A percentile compares a stretch with the other conserved stretches of the same genome.
These are phyloP conservation scores for Trapa incisa DNA, from an alignment of 345 rosid genomes.

Conservation along the genomic window DNA sequence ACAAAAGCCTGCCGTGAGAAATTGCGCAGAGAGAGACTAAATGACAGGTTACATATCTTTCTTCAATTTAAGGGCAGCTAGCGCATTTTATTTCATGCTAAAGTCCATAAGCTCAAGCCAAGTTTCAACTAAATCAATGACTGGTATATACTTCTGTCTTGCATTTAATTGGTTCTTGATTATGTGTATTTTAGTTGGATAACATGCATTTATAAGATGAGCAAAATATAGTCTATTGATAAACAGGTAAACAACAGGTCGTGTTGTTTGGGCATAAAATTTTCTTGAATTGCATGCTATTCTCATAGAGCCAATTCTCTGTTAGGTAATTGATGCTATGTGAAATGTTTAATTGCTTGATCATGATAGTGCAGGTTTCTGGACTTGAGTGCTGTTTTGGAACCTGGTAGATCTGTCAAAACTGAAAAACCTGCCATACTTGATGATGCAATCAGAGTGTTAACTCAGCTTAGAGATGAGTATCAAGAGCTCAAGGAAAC, in stretches of 20 bases:
- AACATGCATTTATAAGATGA: neutral
- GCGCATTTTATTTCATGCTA: neutral
- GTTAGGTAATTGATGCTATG: neutral
- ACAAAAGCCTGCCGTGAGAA: slow-evolving; percentile 84
- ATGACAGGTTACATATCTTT: slow-evolving; percentile 36
- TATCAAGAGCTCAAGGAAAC: slow-evolving; percentile 68
- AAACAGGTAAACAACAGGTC: neutral
- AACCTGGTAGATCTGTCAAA: slow-evolving; percentile 70
- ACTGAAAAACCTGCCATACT: slow-evolving; percentile 80
- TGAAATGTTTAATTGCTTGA: neutral
- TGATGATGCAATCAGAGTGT: slow-evolving; percentile 65
- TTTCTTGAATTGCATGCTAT: neutral
- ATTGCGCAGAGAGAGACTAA: slow-evolving; percentile 73
- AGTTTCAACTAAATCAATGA: neutral
- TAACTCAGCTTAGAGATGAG: slow-evolving; percentile 69
- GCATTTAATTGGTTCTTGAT: neutral
- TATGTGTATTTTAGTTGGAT: neutral
- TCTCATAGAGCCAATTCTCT: neutral
- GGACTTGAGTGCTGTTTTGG: slow-evolving; percentile 67
- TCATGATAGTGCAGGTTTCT: slow-evolving; percentile 39
- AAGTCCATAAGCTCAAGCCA: neutral
- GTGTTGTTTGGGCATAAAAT: neutral
- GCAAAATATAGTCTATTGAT: neutral
- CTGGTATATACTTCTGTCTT: neutral
- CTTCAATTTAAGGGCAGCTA: neutral